Evolutionary conservation across 2,329 filamentous ascomycete genomes (phyloP), one percentile per base, ranked within the genome.

Genomic region (Diaporthe nobilis): DNA sequence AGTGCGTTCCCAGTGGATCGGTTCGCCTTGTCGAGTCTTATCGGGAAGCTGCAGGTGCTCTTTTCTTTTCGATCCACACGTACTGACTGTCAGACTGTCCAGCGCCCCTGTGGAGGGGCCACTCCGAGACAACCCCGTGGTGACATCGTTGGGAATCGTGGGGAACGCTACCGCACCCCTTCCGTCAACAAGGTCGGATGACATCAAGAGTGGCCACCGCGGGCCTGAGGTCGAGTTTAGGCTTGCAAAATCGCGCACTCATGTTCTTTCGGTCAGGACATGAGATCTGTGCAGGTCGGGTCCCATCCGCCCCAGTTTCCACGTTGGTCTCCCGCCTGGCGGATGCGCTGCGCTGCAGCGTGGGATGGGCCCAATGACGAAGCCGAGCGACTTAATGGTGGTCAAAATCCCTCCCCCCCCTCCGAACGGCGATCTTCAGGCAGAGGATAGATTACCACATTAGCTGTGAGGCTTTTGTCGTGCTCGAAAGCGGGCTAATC

Each of bases 1-100:
- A 51, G 71, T 65, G 39, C 51, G 37, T 44, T 76, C 68, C 74
- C 75, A 76, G 75, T 65, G 55, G 67, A 61, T 70, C 72, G 75
- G 72, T 73, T 72, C 67, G 61, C 71, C 75, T 47, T 34, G 47
- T 70, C 72, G 47, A 76, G 58, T 47, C 57, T 71, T 74, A 74
- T 76, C 75, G 58, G 63, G 31, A 71, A 51, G 75, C 72, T 74
- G 58, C 72, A 53, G 39, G 39, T 65, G 71, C 39, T 28, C 17
- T 39, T 39, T 34, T 37, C 74, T 20, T 65, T 75, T 60, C 39
- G 51, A 68, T 42, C 53, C 74, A 70, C 49, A 55, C 34, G 31
- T 28, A 70, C 49, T 10, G 34, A 12, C 65, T 70, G 49, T 55
- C 65, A 70, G 34, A 31, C 34, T 42, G 49, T 53, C 34, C 65